A percentile compares a stretch with the other conserved stretches of the same genome.
phyloP scores from a whole-genome alignment of 1,284 basidiomycete genomes.

The Megacollybia platyphylla region DNA sequence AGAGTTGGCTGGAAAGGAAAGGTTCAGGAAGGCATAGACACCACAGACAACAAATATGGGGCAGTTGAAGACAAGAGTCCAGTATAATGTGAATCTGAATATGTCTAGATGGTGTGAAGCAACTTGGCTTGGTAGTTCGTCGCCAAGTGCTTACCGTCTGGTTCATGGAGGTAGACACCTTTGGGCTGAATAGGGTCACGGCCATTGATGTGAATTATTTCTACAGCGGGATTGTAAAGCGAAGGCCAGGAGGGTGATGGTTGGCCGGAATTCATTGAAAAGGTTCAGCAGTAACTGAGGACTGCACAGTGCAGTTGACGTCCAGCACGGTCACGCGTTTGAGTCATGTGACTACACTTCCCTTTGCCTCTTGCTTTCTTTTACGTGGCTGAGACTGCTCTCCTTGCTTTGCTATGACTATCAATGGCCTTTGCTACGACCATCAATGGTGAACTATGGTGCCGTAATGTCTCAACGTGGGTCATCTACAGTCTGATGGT shows the following conservation, averaged over 20 bases:
- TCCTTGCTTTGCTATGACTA: no score
- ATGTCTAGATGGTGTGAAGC: constrained; percentile 36
- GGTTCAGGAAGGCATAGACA: constrained; percentile 57
- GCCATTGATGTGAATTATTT: constrained; percentile 29
- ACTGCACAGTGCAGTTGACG: no score
- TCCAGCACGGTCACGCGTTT: no score
- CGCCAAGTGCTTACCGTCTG: constrained; percentile 19
- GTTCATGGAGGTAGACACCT: constrained; percentile 31
- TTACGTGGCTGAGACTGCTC: no score
- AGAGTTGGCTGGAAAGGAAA: constrained; percentile 36
- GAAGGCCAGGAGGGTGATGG: constrained; percentile 36
- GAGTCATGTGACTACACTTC: no score
- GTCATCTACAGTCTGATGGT: no score
- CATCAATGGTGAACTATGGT: no score
- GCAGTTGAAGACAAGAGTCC: constrained; percentile 68
- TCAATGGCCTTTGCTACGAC: no score
- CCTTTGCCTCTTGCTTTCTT: no score
- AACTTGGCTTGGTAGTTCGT: background rate
- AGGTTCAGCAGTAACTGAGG: no score
- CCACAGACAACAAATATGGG: constrained; percentile 63
- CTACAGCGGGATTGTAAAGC: constrained; percentile 38
- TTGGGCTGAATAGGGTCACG: constrained; percentile 24
- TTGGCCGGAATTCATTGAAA: background rate
- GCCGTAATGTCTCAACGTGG: no score
- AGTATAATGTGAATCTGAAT: constrained; percentile 77